Evolutionary conservation across 106 monocot species (phyloP).

Genomic region (Chionographis japonica): DNA sequence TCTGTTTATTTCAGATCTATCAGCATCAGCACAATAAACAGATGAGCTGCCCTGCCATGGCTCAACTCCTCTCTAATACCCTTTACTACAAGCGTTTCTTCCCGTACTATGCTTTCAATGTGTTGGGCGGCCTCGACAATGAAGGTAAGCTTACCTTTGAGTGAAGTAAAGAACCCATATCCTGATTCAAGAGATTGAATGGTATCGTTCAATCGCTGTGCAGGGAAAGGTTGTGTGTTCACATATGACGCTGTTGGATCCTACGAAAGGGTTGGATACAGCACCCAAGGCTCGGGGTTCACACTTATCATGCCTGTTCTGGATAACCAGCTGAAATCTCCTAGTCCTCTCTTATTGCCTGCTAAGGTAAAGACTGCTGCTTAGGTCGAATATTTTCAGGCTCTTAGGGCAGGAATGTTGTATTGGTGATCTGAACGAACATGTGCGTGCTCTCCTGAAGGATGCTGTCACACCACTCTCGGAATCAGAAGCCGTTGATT

Average conservation of each 20-base stretch:
- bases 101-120: conserved; percentile 96
- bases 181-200: not conserved
- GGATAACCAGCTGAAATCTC: conserved; percentile 96
- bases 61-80: conserved; percentile 90
- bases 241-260: conserved; percentile 99
- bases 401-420: no score
- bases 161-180: no score
- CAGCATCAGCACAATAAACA: conserved; percentile 98
- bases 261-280: conserved; percentile 91
- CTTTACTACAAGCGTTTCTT: conserved; percentile 99
- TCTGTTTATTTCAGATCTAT: conserved; percentile 55
- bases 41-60: conserved; percentile 99
- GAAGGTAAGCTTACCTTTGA: conserved; percentile 44
- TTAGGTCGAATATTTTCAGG: no score
- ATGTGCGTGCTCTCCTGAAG: conserved; percentile 21
- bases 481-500: conserved; percentile 81
- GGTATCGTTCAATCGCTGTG: not conserved
- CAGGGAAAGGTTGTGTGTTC: conserved; percentile 92
- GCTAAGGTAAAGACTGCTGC: conserved; percentile 36
- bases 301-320: conserved; percentile 88
- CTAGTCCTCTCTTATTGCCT: conserved; percentile 92
- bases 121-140: conserved; percentile 88
- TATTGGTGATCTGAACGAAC: no score
- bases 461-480: conserved; percentile 87
- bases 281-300: conserved; percentile 80